Conservation (phyloP, 2,329 filamentous ascomycete species). For the Aspergillus flavus region DNA sequence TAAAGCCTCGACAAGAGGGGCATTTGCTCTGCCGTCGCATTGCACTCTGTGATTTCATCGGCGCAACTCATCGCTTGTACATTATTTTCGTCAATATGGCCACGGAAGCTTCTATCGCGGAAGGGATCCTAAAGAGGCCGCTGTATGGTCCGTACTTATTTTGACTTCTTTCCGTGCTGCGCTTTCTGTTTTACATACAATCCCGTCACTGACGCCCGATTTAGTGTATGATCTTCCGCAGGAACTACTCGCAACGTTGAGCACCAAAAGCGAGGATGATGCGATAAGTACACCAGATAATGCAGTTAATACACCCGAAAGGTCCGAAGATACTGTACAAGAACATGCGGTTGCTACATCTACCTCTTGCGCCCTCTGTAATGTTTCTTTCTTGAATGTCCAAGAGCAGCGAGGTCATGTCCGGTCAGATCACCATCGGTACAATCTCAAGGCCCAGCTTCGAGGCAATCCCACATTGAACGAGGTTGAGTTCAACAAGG, state of each 20-base stretch:
- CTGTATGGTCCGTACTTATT: constrained; percentile 48
- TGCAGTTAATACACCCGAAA: constrained; percentile 24
- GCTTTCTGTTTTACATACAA: neutral
- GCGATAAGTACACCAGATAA: constrained; percentile 28
- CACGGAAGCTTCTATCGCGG: constrained; percentile 26
- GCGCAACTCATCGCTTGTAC: neutral
- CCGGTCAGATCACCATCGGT: constrained; percentile 87
- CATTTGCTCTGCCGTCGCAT: constrained; percentile 4
- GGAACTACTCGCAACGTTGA: constrained; percentile 70
- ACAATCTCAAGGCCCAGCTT: constrained; percentile 91
- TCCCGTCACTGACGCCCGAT: constrained; percentile 21
- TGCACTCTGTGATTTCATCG: neutral
- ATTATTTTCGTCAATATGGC: constrained; percentile 16
- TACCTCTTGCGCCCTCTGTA: constrained; percentile 81
- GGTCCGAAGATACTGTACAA: constrained; percentile 39
- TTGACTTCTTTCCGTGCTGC: neutral
- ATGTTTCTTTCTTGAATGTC: constrained; percentile 69
- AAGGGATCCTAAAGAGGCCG: constrained; percentile 50
- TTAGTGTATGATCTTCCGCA: constrained; percentile 80
- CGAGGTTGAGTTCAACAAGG: constrained; percentile 82
- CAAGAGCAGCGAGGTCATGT: constrained; percentile 83
- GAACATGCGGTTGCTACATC: constrained; percentile 53
- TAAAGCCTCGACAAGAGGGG: constrained; percentile 1
- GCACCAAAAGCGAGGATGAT: constrained; percentile 55
- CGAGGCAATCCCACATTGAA: constrained; percentile 71